Conservation (phyloP, 441 rosid genomes). For the Populus hybrid region DNA sequence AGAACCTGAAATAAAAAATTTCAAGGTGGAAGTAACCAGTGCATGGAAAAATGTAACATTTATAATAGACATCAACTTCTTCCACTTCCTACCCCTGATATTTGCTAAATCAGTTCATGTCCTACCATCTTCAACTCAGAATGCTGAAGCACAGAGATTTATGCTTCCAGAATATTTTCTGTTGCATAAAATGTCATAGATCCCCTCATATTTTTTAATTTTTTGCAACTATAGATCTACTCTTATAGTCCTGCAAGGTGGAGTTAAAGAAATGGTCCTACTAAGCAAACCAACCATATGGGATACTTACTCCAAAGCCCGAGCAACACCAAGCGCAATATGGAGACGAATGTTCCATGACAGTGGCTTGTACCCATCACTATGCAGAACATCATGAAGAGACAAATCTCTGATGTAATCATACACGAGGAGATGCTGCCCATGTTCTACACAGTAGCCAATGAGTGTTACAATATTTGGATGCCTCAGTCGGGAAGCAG, state of each 20-base stretch:
- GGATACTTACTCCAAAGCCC: constrained; percentile 69
- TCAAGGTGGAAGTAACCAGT: constrained; percentile 1
- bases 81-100: neutral
- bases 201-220: neutral
- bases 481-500: constrained; percentile 68
- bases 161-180: neutral
- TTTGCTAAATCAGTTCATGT: neutral
- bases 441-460: constrained; percentile 85
- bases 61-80: neutral
- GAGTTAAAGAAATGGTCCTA: neutral
- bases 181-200: neutral
- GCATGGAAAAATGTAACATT: neutral
- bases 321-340: constrained; percentile 84
- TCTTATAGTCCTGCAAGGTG: neutral
- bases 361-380: constrained; percentile 58
- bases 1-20: constrained; percentile 54
- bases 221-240: neutral
- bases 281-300: neutral
- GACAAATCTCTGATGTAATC: constrained; percentile 70
- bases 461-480: constrained; percentile 76
- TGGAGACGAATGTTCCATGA: constrained; percentile 78
- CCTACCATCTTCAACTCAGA: neutral
- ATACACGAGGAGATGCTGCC: constrained; percentile 76
- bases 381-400: constrained; percentile 69
- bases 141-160: neutral